These are phyloP conservation scores for Aspergillaceae sp. DNA, from an alignment of 2,329 filamentous ascomycete genomes.

Conservation along the genomic window DNA sequence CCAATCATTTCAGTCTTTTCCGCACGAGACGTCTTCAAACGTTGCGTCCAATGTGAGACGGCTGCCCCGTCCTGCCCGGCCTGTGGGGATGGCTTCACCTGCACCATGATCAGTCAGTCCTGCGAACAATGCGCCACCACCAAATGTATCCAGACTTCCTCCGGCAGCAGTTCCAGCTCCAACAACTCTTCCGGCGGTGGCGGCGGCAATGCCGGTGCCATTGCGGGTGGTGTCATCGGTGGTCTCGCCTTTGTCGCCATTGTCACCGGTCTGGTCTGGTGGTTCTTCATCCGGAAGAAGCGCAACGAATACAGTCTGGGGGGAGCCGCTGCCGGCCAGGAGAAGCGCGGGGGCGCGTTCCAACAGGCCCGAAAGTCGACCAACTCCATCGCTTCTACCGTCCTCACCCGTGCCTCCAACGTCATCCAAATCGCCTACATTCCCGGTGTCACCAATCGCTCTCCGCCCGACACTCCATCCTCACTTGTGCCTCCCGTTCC, in stretches of 20 bases:
- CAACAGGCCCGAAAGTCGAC: slow-evolving; percentile 64
- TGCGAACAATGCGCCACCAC: slow-evolving; percentile 54
- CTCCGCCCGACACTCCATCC: slow-evolving; percentile 67
- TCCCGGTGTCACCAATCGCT: slow-evolving; percentile 88
- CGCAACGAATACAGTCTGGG: slow-evolving; percentile 43
- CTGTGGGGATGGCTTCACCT: slow-evolving; percentile 49
- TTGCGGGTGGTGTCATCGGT: slow-evolving; percentile 84
- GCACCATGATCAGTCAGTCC: slow-evolving; percentile 50
- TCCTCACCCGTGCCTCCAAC: slow-evolving; percentile 91
- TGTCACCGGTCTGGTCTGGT: slow-evolving; percentile 73
- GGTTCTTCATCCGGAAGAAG: slow-evolving; percentile 74
- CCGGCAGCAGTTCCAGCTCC: slow-evolving; percentile 21
- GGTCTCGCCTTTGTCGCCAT: slow-evolving; percentile 68
- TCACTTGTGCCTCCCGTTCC: slow-evolving; percentile 84
- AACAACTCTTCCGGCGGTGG: slow-evolving; percentile 17
- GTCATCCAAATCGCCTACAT: slow-evolving; percentile 99
- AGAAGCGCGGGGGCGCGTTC: slow-evolving; percentile 45
- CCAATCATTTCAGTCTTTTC: slow-evolving; percentile 5
- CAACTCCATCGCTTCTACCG: slow-evolving; percentile 92
- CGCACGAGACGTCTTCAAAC: slow-evolving; percentile 17
- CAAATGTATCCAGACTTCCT: slow-evolving; percentile 43
- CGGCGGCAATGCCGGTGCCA: slow-evolving; percentile 67
- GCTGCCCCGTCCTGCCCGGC: slow-evolving; percentile 49
- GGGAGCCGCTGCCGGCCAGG: slow-evolving; percentile 22
- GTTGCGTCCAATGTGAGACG: slow-evolving; percentile 50